phyloP scores from a whole-genome alignment of 305 asterid genomes.

The Solanum hybrid region DNA sequence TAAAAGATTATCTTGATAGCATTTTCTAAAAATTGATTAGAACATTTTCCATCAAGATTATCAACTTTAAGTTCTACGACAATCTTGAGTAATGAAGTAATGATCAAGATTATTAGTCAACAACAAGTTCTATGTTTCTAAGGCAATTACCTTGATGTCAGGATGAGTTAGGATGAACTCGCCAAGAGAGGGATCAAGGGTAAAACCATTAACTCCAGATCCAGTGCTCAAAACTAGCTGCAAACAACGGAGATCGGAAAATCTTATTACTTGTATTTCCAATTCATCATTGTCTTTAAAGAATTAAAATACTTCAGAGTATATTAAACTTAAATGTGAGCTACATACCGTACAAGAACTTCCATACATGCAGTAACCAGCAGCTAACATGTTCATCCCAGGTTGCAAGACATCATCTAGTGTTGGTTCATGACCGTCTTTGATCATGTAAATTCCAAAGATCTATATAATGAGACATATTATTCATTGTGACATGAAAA shows the following conservation, averaged over 20 bases:
- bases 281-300: background rate
- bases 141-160: constrained; percentile 52
- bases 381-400: constrained; percentile 89
- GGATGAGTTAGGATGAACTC: constrained; percentile 97
- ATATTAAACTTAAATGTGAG: background rate
- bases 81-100: background rate
- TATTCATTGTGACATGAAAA: background rate
- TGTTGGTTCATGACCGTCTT: constrained; percentile 53
- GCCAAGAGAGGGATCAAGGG: constrained; percentile 97
- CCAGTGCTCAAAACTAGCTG: constrained; percentile 94
- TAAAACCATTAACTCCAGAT: constrained; percentile 87
- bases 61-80: background rate
- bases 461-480: constrained; percentile 32
- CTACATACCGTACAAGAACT: constrained; percentile 89
- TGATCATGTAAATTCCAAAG: constrained; percentile 66
- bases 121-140: background rate
- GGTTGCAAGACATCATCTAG: constrained; percentile 87
- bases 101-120: background rate
- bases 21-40: background rate
- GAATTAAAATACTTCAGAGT: background rate
- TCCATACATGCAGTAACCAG: constrained; percentile 99
- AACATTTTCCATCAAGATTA: background rate
- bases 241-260: background rate
- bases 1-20: background rate
- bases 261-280: background rate